Evolutionary conservation across 2,329 filamentous ascomycete genomes (phyloP).

Genomic region (Pseudovirgaria hyperparasitica): DNA sequence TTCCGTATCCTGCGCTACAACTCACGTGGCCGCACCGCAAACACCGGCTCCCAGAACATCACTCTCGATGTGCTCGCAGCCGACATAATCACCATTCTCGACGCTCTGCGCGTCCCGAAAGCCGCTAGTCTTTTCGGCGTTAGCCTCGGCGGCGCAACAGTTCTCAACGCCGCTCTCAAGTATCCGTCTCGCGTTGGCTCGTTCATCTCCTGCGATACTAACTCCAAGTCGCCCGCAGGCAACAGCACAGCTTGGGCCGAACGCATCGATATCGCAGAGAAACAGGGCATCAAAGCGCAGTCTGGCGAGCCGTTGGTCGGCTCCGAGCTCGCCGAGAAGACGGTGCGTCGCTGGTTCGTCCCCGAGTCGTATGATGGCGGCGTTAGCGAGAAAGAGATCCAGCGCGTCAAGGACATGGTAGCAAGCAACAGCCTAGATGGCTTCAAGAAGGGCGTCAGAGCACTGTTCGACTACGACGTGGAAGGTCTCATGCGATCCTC

Average conservation of each 20-base stretch:
- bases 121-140: slow-evolving; percentile 62
- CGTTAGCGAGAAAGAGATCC: slow-evolving; percentile 35
- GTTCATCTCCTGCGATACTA: slow-evolving; percentile 71
- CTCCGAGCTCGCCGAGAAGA: slow-evolving; percentile 51
- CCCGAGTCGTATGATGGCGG: slow-evolving; percentile 43
- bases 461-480: slow-evolving; percentile 61
- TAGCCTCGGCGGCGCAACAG: slow-evolving; percentile 68
- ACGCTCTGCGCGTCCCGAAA: slow-evolving; percentile 54
- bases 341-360: slow-evolving; percentile 66
- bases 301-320: slow-evolving; percentile 45
- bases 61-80: slow-evolving; percentile 52
- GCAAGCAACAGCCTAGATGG: slow-evolving; percentile 55
- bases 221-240: slow-evolving; percentile 54
- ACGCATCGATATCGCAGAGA: slow-evolving; percentile 55
- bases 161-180: slow-evolving; percentile 57
- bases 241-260: slow-evolving; percentile 74
- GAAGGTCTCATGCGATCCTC: slow-evolving; percentile 41
- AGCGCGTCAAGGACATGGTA: slow-evolving; percentile 56
- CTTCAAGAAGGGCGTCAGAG: slow-evolving; percentile 54
- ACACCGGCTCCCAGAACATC: slow-evolving; percentile 29
- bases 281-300: slow-evolving; percentile 26
- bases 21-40: slow-evolving; percentile 52
- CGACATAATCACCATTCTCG: slow-evolving; percentile 54
- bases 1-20: slow-evolving; percentile 69
- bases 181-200: slow-evolving; percentile 45